Evolutionary conservation across 169 alveolate genomes (phyloP).

Genomic region (Cyclospora cayetanensis): DNA sequence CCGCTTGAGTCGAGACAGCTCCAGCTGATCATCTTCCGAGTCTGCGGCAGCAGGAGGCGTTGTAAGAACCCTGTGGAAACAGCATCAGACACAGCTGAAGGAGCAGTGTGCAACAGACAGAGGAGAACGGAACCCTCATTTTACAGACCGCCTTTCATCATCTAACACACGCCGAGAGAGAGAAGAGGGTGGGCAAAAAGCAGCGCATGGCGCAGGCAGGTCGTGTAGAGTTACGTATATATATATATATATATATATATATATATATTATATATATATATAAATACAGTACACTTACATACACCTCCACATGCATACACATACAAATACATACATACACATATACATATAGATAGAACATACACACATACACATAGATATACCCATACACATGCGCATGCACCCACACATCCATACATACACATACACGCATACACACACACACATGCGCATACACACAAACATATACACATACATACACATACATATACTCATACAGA

Average conservation of each 20-base stretch:
- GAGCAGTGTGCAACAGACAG: too few species aligned
- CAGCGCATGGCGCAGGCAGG: not conserved
- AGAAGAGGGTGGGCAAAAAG: too few species aligned
- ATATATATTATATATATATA: too few species aligned
- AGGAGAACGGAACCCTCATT: not conserved
- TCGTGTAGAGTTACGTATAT: not conserved
- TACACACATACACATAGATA: too few species aligned
- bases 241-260: not conserved
- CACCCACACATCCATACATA: too few species aligned
- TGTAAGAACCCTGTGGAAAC: not conserved
- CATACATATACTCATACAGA: too few species aligned
- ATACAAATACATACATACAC: not conserved
- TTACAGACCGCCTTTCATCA: not conserved
- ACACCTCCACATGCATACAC: not conserved
- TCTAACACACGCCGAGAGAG: too few species aligned
- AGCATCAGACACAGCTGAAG: not conserved
- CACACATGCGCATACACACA: not conserved
- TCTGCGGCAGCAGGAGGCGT: not conserved
- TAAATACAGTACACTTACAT: not conserved
- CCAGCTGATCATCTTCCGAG: constrained; percentile 73
- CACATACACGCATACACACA: too few species aligned
- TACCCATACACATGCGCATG: too few species aligned
- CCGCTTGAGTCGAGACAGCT: constrained; percentile 80
- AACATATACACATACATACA: too few species aligned
- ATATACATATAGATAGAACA: not conserved